Evolutionary conservation across 2,329 filamentous ascomycete species (phyloP).

Genomic region (Corynespora cassiicola): DNA sequence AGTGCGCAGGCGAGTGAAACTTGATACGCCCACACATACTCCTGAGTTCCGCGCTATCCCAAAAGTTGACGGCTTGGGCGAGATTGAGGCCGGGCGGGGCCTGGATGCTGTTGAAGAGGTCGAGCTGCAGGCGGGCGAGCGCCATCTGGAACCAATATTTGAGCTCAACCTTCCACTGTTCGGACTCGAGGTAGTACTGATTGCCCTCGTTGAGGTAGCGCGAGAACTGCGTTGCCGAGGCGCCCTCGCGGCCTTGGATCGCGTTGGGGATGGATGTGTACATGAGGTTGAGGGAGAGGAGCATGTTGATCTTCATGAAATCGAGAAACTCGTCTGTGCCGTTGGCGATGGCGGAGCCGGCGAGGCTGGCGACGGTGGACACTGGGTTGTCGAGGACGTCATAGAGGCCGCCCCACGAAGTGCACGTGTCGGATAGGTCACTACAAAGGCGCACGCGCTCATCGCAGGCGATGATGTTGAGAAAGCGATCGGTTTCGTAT

Average conservation of each 20-base stretch:
- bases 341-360: background rate
- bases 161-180: slow-evolving; percentile 6
- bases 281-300: background rate
- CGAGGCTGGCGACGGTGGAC: too few relatives aligned
- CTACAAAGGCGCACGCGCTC: slow-evolving; percentile 4
- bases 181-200: slow-evolving; percentile 1
- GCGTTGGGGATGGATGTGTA: slow-evolving; percentile 1
- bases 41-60: slow-evolving; percentile 1
- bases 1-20: slow-evolving; percentile 3
- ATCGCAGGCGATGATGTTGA: slow-evolving; percentile 1
- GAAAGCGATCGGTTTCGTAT: background rate
- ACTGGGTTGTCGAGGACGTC: background rate
- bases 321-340: background rate
- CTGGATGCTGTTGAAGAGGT: slow-evolving; percentile 6
- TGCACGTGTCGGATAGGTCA: background rate
- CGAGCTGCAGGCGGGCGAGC: slow-evolving; percentile 3
- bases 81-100: slow-evolving; percentile 3
- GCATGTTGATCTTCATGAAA: background rate
- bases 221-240: background rate
- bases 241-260: slow-evolving; percentile 2
- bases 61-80: slow-evolving; percentile 1
- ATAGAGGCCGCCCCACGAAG: background rate
- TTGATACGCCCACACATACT: slow-evolving; percentile 5
- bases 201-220: slow-evolving; percentile 1
- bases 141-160: slow-evolving; percentile 6